phyloP scores from a whole-genome alignment of 2,329 filamentous ascomycete genomes.

The Xylariaceae sp. region DNA sequence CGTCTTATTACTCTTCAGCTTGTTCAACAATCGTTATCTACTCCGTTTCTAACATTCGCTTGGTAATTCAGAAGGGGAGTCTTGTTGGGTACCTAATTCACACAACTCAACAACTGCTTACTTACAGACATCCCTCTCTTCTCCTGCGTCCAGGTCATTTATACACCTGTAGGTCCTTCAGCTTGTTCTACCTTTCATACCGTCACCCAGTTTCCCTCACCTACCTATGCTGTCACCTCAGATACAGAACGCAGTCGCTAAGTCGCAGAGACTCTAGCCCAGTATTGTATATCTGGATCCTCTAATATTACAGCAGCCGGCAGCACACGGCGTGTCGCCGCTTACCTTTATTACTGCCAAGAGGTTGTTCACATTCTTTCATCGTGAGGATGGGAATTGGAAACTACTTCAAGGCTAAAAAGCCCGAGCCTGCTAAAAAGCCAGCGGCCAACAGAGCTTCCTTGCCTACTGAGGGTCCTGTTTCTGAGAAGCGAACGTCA shows the following conservation, averaged over 20 bases:
- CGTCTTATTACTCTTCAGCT: no score
- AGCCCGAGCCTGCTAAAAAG: conserved; percentile 34
- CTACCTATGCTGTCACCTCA: no score
- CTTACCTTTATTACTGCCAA: conserved; percentile 1
- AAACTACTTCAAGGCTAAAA: conserved; percentile 60
- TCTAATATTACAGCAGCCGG: not conserved
- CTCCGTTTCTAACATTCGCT: no score
- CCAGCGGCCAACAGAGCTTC: conserved; percentile 21
- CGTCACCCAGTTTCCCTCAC: no score
- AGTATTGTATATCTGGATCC: not conserved
- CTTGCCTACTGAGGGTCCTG: conserved; percentile 23
- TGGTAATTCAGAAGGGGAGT: no score
- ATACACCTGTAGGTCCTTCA: no score
- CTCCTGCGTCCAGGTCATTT: no score
- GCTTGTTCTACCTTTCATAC: no score
- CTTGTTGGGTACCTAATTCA: no score
- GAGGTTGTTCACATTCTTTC: conserved; percentile 3
- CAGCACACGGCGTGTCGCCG: conserved; percentile 10
- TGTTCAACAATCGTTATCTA: no score
- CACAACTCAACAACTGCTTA: no score
- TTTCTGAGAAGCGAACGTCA: conserved; percentile 38
- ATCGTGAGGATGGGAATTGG: conserved; percentile 53
- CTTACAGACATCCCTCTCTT: no score
- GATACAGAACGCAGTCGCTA: not conserved
- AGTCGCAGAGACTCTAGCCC: not conserved